A percentile compares a stretch with the other conserved stretches of the same genome.
Evolutionary conservation across 208 protist species (phyloP).

Genomic region (Acanthamoeba triangularis): DNA sequence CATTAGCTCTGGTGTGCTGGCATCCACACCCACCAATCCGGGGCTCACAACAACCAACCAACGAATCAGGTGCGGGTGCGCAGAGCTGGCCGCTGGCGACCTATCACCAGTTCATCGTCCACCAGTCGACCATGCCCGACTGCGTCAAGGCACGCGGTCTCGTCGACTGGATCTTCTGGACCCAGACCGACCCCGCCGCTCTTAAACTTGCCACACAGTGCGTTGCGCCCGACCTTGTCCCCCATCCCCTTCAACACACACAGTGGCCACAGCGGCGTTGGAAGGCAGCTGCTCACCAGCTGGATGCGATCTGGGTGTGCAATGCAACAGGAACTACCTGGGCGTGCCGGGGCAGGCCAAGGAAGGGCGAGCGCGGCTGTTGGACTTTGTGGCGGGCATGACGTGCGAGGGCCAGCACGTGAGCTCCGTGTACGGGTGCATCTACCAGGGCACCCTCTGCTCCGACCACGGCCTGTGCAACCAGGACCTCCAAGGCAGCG

Average conservation of each 20-base stretch:
- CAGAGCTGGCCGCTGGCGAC: constrained; percentile 6
- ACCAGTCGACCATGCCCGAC: constrained; percentile 6
- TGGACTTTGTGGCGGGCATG: no score
- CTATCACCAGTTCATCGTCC: constrained; percentile 3
- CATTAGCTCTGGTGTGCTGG: not conserved
- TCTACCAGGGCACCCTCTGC: not conserved
- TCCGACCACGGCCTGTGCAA: not conserved
- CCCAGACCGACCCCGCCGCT: not conserved
- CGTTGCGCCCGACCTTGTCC: not conserved
- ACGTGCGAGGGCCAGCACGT: no score
- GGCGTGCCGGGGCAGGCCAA: constrained; percentile 2
- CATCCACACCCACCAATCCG: no score
- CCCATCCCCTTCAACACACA: no score
- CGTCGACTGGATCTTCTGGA: constrained; percentile 24
- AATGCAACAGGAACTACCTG: constrained; percentile 41
- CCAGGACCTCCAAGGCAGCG: not conserved
- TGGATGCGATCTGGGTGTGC: no score
- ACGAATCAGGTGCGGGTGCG: not conserved
- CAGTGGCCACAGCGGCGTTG: no score
- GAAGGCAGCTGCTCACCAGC: no score
- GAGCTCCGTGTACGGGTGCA: not conserved
- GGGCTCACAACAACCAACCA: no score
- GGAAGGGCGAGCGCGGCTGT: not conserved
- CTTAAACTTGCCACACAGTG: not conserved
- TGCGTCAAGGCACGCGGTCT: constrained; percentile 1